Conservation (phyloP, 371 early-diverging fungal genomes). For the Neoconidiobolus thromboides region DNA sequence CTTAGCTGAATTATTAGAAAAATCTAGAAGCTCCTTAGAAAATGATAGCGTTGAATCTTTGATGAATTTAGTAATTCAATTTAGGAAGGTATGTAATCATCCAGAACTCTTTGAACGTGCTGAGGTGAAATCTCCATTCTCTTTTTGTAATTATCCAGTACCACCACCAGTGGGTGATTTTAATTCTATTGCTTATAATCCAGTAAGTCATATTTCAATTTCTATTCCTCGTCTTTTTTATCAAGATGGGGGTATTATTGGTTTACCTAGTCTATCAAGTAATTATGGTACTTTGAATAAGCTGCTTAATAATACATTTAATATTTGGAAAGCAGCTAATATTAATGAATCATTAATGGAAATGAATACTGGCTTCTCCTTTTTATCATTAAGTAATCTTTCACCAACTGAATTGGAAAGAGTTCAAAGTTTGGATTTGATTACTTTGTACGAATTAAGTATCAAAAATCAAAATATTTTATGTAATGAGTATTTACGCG, state of each 20-base stretch:
- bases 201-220: constrained; percentile 35
- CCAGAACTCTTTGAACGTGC: constrained; percentile 95
- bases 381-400: not conserved
- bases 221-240: constrained; percentile 47
- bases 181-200: constrained; percentile 34
- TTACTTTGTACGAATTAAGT: not conserved
- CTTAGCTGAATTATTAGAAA: constrained; percentile 57
- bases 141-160: constrained; percentile 33
- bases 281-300: constrained; percentile 32
- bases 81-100: constrained; percentile 97
- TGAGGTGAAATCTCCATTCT: constrained; percentile 54
- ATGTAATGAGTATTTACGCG: not conserved
- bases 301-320: not conserved
- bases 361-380: not conserved
- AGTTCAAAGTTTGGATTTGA: not conserved
- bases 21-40: constrained; percentile 37
- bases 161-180: constrained; percentile 34
- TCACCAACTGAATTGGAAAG: not conserved
- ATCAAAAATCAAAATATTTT: not conserved
- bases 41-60: constrained; percentile 49
- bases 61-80: constrained; percentile 94
- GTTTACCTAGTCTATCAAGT: constrained; percentile 25
- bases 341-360: not conserved
- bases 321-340: not conserved
- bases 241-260: constrained; percentile 10